These are phyloP conservation scores for Mortierella sp. DNA, from an alignment of 371 early-diverging fungal genomes.

Conservation along the genomic window DNA sequence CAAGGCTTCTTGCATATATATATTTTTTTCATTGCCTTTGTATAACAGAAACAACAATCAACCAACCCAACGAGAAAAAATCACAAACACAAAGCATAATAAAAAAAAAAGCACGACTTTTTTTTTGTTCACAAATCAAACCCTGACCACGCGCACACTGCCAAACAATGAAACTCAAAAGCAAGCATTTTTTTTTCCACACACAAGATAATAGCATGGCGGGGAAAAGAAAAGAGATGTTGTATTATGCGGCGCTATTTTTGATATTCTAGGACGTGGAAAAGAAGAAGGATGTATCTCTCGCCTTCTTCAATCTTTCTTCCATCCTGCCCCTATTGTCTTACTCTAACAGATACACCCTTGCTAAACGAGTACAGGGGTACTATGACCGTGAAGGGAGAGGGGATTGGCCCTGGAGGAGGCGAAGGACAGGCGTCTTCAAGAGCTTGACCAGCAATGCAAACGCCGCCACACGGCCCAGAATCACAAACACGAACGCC, in stretches of 20 bases:
- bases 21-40: not conserved
- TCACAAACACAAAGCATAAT: not conserved
- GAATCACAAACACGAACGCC: conserved; percentile 50
- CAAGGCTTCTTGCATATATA: not conserved
- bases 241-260: not conserved
- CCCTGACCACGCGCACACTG: too few relatives aligned
- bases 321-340: not conserved
- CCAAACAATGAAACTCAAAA: not conserved
- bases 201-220: not conserved
- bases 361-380: too few relatives aligned
- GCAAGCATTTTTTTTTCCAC: not conserved
- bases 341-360: too few relatives aligned
- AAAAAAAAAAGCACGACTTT: not conserved
- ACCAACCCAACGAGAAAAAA: not conserved
- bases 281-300: not conserved
- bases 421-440: conserved; percentile 29
- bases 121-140: not conserved
- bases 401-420: conserved; percentile 8
- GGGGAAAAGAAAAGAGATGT: not conserved
- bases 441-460: conserved; percentile 46
- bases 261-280: not conserved
- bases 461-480: conserved; percentile 45
- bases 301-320: not conserved
- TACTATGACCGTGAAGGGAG: not conserved
- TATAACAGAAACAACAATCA: not conserved